Evolutionary conservation across 1,284 basidiomycete genomes (phyloP), one percentile per base, ranked within the genome.

Genomic region (Pterulicium gracile): DNA sequence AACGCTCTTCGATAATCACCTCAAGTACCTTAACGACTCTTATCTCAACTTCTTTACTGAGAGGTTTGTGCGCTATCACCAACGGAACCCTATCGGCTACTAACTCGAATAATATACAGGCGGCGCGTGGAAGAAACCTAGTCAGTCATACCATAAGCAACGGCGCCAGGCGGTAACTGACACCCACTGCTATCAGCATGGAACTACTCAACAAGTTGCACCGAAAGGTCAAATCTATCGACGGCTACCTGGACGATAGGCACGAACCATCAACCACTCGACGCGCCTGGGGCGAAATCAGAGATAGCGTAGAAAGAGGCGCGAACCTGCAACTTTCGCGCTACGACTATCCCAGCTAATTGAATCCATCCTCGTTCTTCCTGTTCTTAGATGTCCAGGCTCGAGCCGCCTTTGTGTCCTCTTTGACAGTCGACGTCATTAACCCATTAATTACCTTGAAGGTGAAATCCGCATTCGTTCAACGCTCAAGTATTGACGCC

Each of bases 11-110:
- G 86, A 89, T 47, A 61, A 70, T 32, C 79, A 89, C 54, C 75
- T 89, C 32, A 76, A 68, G 51, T 69, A 79, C 50, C 60, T 89
- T 43, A 69, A 75, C 23, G 85, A 89, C 54, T 84, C 82, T 5
- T 89, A 89, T 60, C 72, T 92, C 52, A 68, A 58, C 51, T 92
- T 92, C 69, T 92, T 92, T 64, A 75, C 79, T 60, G 90, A 93
- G 68, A 73, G 89, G 88, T 87, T 56, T 55, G 77, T 61, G 52
- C 42, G 49, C 24, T 43, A 42, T 43, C 24, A 27, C 19, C 49
- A 47, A 49, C 50, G 50, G 54, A 39, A 7, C 51, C 52, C 55
- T 50, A 51, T 40, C 43, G 48, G 20, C 47, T 44, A 43, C 32
- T 39, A 27, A 19, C 32, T 47, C 27, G 46, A 15, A 43, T 35